Evolutionary conservation across 306 rosid genomes (phyloP).

Genomic region (Medicago ruthenica): DNA sequence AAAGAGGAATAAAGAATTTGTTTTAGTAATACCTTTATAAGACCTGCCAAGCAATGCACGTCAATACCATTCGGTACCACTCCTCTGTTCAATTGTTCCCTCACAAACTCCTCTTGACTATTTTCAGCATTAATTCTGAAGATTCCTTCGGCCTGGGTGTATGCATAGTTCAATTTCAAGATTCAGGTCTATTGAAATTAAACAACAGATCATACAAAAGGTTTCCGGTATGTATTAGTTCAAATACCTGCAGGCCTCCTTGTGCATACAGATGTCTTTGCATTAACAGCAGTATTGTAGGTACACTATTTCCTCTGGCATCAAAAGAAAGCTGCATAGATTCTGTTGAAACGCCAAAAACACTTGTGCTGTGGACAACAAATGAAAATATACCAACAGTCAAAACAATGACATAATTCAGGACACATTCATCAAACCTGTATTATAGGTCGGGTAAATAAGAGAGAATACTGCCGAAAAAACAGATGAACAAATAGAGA

Average conservation of each 20-base stretch:
- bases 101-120: constrained; percentile 89
- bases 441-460: constrained; percentile 14
- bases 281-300: constrained; percentile 88
- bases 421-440: constrained; percentile 15
- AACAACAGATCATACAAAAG: constrained; percentile 39
- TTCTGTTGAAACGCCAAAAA: constrained; percentile 97
- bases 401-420: constrained; percentile 28
- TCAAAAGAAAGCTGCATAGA: constrained; percentile 99
- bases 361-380: constrained; percentile 70
- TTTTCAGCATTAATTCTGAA: constrained; percentile 93
- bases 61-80: constrained; percentile 79
- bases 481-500: constrained; percentile 10
- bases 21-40: constrained; percentile 70
- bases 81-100: constrained; percentile 91
- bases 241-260: constrained; percentile 89
- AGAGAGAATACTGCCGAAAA: constrained; percentile 22
- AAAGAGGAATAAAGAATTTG: background rate
- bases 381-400: constrained; percentile 49
- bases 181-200: constrained; percentile 38
- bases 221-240: constrained; percentile 13
- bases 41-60: constrained; percentile 95
- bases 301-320: constrained; percentile 96
- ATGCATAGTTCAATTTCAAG: constrained; percentile 42
- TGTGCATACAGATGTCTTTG: constrained; percentile 83
- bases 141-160: constrained; percentile 93